Evolutionary conservation across 352 stramenopile species (phyloP), one percentile per base, ranked within the genome.

Genomic region (Pythium scleroteichum): DNA sequence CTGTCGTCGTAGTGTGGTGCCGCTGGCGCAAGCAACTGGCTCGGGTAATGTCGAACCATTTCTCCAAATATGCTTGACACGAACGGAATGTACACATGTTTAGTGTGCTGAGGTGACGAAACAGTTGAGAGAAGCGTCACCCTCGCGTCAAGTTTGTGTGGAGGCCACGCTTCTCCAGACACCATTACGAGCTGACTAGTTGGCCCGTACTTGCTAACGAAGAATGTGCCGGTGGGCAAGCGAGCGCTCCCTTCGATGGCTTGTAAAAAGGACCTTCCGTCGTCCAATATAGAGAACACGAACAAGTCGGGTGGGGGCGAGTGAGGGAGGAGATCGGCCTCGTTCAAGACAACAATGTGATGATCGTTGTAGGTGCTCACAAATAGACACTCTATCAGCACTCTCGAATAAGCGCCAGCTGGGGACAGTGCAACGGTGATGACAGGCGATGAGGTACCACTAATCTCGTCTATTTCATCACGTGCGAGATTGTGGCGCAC

Each of bases 61-160:
- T 88, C 79, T 1, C 59, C 65, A 48, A 88, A 88, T 1, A 62
- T 69, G 6, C 52, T 53, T 17, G 70, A 77, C 17, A 72, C 76
- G 23, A 82, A 56, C 5, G 67, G 54, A 1, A 62, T 9, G 26
- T 62, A 48, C 3, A 62, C 2, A 33, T 55, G 45, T 35, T 62
- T 62, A 10, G 33, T 10, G 13, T 62, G 54, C 10, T 13, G 20
- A 4, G 54, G 46, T 14, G 42, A 17, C 7, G 13, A 14, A 4
- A 49, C 45, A 1, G 44, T 55, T 12, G 54, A 55, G 14, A 62
- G 13, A 9, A 62, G 44, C 16, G 35, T 62, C 20, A 62, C 54
- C 5, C 48, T 44, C 0, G 54, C 6, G 14, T 54, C 42, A 1
- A 62, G 45, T 1, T 38, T 26, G 6, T 47, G 9, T 3, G 22